Conservation (phyloP, 2,329 filamentous ascomycete genomes). For the Trematosphaeria pertusa region DNA sequence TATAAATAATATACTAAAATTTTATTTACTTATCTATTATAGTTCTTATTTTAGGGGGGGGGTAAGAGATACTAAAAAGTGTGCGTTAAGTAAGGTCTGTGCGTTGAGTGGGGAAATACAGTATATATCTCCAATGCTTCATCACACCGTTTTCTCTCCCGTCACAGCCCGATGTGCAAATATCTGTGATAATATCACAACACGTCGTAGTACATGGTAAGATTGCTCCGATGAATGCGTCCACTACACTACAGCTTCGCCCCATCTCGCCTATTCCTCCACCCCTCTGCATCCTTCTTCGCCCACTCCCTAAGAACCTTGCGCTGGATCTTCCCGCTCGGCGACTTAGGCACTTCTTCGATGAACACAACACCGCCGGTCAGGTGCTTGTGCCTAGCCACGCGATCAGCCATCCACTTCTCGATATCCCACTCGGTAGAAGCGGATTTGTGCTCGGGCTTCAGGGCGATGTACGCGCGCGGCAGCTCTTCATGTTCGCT, state of each 20-base stretch:
- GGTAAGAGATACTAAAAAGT: too few relatives aligned
- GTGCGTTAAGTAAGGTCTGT: too few relatives aligned
- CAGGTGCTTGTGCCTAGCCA: conserved; percentile 52
- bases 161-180: too few relatives aligned
- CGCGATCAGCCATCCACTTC: conserved; percentile 44
- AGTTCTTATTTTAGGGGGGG: too few relatives aligned
- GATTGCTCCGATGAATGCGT: too few relatives aligned
- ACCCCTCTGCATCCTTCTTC: conserved; percentile 28
- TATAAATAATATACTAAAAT: too few relatives aligned
- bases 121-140: too few relatives aligned
- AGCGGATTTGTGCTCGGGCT: conserved; percentile 32
- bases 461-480: conserved; percentile 43
- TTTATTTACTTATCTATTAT: too few relatives aligned
- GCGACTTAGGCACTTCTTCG: conserved; percentile 42
- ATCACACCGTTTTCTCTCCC: too few relatives aligned
- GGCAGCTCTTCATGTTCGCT: conserved; percentile 36
- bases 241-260: conserved; percentile 32
- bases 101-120: too few relatives aligned
- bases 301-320: conserved; percentile 43
- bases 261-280: conserved; percentile 18
- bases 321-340: conserved; percentile 44
- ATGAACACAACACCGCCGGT: conserved; percentile 47
- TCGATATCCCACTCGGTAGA: conserved; percentile 45
- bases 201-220: too few relatives aligned
- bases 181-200: too few relatives aligned